Conservation (phyloP, 345 rosid species). For the Bruguiera sexangula region DNA sequence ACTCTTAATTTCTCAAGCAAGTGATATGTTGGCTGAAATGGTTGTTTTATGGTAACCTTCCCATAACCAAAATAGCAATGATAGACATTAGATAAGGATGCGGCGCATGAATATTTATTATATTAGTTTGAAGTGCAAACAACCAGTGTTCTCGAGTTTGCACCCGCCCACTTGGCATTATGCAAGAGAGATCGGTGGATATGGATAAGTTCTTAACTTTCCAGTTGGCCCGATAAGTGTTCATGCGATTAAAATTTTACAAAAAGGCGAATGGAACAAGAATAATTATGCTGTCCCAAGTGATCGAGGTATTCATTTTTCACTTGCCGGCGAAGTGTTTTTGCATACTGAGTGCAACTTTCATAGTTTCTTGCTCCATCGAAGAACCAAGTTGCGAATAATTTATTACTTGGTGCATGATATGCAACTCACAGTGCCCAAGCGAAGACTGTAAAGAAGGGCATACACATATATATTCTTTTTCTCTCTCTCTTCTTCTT, state of each 20-base stretch:
- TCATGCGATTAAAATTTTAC: not conserved
- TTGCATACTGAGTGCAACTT: too few species aligned
- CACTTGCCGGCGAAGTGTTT: not conserved
- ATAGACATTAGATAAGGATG: not conserved
- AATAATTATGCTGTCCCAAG: not conserved
- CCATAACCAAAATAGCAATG: not conserved
- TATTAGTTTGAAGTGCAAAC: not conserved
- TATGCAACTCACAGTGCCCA: not conserved
- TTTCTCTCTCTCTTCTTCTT: too few species aligned
- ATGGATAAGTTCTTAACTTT: not conserved
- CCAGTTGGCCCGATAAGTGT: not conserved
- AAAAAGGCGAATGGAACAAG: not conserved
- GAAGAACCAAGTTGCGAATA: not conserved
- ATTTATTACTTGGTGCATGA: not conserved
- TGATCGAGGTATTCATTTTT: not conserved
- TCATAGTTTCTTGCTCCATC: not conserved
- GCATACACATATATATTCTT: too few species aligned
- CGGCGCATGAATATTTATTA: not conserved
- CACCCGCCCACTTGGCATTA: constrained; percentile 8
- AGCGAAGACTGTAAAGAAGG: not conserved
- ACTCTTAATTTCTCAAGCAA: too few species aligned
- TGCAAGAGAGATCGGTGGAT: not conserved
- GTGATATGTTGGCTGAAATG: too few species aligned
- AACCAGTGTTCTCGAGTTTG: not conserved
- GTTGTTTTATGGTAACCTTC: too few species aligned